Percentiles rank a stretch among this genome's conserved stretches.
Conservation (phyloP, 495 filamentous ascomycete species). For the Neurospora sp. region DNA sequence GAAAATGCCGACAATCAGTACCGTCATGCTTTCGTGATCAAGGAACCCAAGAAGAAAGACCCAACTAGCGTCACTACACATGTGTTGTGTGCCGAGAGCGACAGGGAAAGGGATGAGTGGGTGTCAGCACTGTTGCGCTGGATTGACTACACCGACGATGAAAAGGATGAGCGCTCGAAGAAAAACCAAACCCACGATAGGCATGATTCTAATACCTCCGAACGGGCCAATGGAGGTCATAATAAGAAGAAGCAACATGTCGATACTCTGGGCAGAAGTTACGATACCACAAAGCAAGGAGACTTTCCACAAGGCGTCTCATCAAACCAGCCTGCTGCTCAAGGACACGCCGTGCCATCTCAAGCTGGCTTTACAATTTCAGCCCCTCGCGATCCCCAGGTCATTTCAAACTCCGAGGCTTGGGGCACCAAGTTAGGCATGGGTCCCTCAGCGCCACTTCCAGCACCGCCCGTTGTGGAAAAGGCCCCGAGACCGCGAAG, state of each 20-base stretch:
- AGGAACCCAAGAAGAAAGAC: conserved; percentile 96
- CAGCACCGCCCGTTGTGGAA: conserved; percentile 47
- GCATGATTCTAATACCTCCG: conserved; percentile 19
- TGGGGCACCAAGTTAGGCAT: conserved; percentile 69
- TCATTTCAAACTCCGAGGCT: conserved; percentile 75
- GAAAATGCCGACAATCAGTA: conserved; percentile 86
- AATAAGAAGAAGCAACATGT: conserved; percentile 44
- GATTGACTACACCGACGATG: conserved; percentile 63
- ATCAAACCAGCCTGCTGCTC: conserved; percentile 12
- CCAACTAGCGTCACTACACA: conserved; percentile 84
- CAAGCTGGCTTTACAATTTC: conserved; percentile 57
- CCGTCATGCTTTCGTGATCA: conserved; percentile 86
- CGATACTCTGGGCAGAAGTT: conserved; percentile 41
- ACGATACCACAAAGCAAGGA: conserved; percentile 71
- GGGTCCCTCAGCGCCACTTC: conserved; percentile 15
- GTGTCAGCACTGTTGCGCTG: conserved; percentile 82
- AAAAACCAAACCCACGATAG: conserved; percentile 26
- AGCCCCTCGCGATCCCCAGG: conserved; percentile 70
- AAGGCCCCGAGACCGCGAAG: conserved; percentile 70
- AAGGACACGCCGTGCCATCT: conserved; percentile 26
- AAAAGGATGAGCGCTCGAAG: conserved; percentile 36
- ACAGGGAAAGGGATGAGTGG: conserved; percentile 87
- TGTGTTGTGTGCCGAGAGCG: conserved; percentile 90
- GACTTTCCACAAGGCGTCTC: conserved; percentile 33
- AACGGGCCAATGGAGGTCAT: conserved; percentile 26